Percentiles rank a stretch among this genome's conserved stretches.
These are phyloP conservation scores for Artemisia annua DNA, from an alignment of 129 eudicot species.

Conservation along the genomic window DNA sequence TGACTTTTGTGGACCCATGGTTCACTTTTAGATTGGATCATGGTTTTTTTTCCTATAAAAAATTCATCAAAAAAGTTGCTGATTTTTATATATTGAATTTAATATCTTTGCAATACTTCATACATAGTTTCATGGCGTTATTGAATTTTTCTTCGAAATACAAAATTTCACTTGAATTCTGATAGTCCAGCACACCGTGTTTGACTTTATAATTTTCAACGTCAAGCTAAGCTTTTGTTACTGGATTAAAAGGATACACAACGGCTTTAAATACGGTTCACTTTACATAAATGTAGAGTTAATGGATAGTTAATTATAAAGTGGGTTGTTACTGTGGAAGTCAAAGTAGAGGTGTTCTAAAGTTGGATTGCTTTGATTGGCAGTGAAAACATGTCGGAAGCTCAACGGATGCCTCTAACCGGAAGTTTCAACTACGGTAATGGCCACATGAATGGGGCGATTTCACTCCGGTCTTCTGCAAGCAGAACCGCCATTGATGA, in stretches of 20 bases:
- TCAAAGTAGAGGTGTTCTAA: conserved; percentile 17
- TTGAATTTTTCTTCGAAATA: background rate
- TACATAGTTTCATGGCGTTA: too few species aligned
- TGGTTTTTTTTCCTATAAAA: background rate
- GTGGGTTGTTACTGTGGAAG: conserved; percentile 16
- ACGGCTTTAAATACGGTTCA: background rate
- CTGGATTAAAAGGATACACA: conserved; percentile 1
- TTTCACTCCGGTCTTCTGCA: conserved; percentile 61
- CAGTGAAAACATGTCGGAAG: conserved; percentile 66
- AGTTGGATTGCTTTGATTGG: background rate
- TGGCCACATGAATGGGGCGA: conserved; percentile 51
- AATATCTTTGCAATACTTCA: conserved; percentile 1
- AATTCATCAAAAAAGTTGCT: conserved; percentile 1
- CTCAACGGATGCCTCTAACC: conserved; percentile 54
- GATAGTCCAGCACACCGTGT: background rate
- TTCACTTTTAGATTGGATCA: conserved; percentile 30
- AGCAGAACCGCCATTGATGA: conserved; percentile 65
- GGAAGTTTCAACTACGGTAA: conserved; percentile 42
- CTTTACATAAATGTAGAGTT: background rate
- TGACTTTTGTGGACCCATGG: conserved; percentile 15
- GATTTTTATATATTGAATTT: background rate
- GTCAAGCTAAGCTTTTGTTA: background rate
- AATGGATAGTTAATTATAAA: background rate
- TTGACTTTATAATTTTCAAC: conserved; percentile 12
- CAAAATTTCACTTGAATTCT: background rate